Conservation (phyloP, 1,284 basidiomycete genomes). For the Tilletiaria anomala region DNA sequence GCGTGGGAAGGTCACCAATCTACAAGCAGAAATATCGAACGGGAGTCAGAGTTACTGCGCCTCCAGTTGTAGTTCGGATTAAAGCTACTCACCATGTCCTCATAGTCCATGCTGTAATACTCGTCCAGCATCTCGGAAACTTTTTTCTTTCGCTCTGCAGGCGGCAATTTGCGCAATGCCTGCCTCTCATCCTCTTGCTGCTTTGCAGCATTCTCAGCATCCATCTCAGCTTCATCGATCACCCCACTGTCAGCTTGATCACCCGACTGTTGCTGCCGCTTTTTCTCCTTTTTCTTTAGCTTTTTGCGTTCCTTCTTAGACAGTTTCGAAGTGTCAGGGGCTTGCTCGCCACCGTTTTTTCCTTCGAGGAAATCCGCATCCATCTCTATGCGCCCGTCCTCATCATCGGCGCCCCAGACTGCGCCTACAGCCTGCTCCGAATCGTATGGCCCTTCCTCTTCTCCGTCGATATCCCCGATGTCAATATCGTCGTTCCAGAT, state of each 20-base stretch:
- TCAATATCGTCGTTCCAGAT: conserved; percentile 78
- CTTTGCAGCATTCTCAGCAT: conserved; percentile 8
- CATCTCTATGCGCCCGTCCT: conserved; percentile 52
- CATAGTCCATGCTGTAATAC: conserved; percentile 78
- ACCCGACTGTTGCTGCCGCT: conserved; percentile 14
- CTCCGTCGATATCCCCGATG: conserved; percentile 53
- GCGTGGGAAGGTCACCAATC: conserved; percentile 78
- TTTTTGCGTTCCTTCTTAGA: conserved; percentile 71
- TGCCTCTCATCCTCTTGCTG: not conserved
- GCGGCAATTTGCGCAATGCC: not conserved
- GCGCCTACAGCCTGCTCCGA: not conserved
- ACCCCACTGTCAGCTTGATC: conserved; percentile 8
- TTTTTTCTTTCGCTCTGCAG: conserved; percentile 37
- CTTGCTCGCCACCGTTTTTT: conserved; percentile 5
- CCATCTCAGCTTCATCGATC: conserved; percentile 33
- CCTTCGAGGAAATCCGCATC: conserved; percentile 51
- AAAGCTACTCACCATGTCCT: conserved; percentile 61
- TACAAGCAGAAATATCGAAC: conserved; percentile 31
- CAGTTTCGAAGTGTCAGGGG: conserved; percentile 43
- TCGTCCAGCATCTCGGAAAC: conserved; percentile 79
- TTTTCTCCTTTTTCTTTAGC: conserved; percentile 15
- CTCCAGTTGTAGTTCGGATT: not conserved
- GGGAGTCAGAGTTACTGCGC: not conserved
- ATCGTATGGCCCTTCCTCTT: conserved; percentile 33
- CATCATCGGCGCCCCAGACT: conserved; percentile 8